Conservation (phyloP, 257 asterid species). For the Echites panduratus region DNA sequence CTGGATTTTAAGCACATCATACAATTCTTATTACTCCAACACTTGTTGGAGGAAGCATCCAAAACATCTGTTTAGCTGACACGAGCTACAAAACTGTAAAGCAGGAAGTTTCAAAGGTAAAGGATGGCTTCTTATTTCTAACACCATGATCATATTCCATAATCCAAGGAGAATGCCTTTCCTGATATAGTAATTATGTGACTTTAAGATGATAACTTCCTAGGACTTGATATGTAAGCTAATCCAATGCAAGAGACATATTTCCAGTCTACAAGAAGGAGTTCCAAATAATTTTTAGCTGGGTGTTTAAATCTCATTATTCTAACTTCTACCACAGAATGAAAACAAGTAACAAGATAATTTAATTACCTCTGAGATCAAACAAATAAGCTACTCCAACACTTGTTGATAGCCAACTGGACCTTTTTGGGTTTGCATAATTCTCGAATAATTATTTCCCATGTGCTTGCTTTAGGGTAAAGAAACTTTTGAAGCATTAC, state of each 20-base stretch:
- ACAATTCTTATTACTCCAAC: not conserved
- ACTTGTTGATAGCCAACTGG: constrained; percentile 57
- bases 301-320: not conserved
- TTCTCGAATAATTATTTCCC: constrained; percentile 62
- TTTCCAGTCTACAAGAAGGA: not conserved
- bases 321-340: not conserved
- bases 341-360: not conserved
- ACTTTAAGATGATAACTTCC: constrained; percentile 3
- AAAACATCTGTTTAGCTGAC: not conserved
- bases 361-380: constrained; percentile 31
- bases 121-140: not conserved
- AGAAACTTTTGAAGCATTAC: constrained; percentile 77
- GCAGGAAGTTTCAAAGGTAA: not conserved
- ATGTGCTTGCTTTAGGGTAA: constrained; percentile 60
- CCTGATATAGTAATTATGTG: too few species aligned
- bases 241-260: not conserved
- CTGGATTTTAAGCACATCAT: not conserved
- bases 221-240: not conserved
- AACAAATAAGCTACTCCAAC: constrained; percentile 60
- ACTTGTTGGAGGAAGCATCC: not conserved
- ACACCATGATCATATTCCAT: constrained; percentile 1
- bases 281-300: too few species aligned
- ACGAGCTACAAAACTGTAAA: not conserved
- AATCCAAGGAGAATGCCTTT: not conserved
- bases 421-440: constrained; percentile 64